Evolutionary conservation across 1,139 yeast genomes (phyloP), one percentile per base, ranked within the genome.

Genomic region (Geotrichum citri-aurantii): DNA sequence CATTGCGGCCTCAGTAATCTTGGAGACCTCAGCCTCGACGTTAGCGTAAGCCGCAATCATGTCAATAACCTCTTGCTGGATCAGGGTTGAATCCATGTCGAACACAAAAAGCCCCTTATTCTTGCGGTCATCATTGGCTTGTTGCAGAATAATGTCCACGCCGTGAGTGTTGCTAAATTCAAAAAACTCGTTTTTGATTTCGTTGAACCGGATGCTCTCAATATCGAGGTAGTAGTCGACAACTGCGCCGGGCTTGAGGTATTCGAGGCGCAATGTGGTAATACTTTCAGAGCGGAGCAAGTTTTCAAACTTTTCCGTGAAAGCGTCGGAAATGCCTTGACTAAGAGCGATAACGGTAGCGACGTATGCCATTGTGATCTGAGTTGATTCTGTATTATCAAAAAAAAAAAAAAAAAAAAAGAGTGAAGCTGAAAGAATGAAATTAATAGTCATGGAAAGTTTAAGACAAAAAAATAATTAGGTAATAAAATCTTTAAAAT

Each of bases 11-110:
- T 88, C 91, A 3, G 99, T 95, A 68, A 95, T 92, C 57, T 80
- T 53, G 5, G 88, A 84, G 14, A 89, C 96, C 69, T 86, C 76
- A 1, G 78, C 81, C 66, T 88, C 95, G 31, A 88, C 91, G 62
- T 80, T 79, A n/a, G 93, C 95, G 65, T 85, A 84, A 0, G 87
- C 90, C 2, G 99, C 99, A 65, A 95, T 92, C 69, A 93, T 76
- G 70, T 95, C 99, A 65, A 93, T 93, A 53, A 93, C 98, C 73
- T 95, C 99, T 73, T 95, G 98, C 72, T 88, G 86, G 65, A 95
- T 95, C 69, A 95, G 77, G 0, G 99, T 95, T 0, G 98, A 92
- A 75, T 95, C 99, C 99, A 95, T 95, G 68, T 95, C 99, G 68
- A 95, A 95, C 23, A 95, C 89, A 63, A 89, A 85, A 54, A 93